These are phyloP conservation scores for Alternaria conjuncta DNA, from an alignment of 2,329 filamentous ascomycete species.

Conservation along the genomic window DNA sequence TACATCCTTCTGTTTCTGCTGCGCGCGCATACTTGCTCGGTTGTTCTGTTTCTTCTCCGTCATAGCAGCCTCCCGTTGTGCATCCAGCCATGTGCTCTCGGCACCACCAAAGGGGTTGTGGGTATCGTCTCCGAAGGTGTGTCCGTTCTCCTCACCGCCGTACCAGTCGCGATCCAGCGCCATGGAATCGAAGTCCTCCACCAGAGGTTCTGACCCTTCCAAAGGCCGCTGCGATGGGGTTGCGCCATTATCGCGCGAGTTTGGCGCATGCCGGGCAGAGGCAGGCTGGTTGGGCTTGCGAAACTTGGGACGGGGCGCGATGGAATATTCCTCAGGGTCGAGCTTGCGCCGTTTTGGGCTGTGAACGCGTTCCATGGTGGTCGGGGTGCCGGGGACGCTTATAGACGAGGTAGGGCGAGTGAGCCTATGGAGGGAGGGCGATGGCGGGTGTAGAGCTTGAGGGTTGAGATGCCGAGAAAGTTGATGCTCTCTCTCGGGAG, in stretches of 20 bases:
- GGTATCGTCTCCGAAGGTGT: constrained; percentile 87
- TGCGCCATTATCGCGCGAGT: constrained; percentile 36
- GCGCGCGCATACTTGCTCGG: constrained; percentile 72
- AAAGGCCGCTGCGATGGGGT: constrained; percentile 63
- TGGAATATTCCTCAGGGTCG: constrained; percentile 67
- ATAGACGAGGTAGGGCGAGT: background rate
- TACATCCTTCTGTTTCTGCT: constrained; percentile 90
- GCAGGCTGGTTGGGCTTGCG: constrained; percentile 44
- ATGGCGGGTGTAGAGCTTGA: background rate
- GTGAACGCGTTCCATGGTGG: constrained; percentile 48
- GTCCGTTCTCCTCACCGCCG: constrained; percentile 81
- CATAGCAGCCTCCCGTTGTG: constrained; percentile 74
- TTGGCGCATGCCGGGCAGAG: constrained; percentile 44
- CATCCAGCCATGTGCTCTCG: constrained; percentile 74
- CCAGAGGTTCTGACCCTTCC: constrained; percentile 66
- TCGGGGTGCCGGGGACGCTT: background rate
- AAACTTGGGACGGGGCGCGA: constrained; percentile 57
- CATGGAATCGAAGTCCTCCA: constrained; percentile 71
- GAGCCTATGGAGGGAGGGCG: background rate
- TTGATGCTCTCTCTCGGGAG: constrained; percentile 21
- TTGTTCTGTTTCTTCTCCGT: constrained; percentile 80
- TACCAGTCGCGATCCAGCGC: constrained; percentile 94
- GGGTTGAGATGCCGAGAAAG: constrained; percentile 1
- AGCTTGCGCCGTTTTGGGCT: constrained; percentile 71
- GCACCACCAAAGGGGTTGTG: constrained; percentile 89